Base-by-base conservation (phyloP, 2,329 filamentous ascomycete species). In the Phoma herbarum region DNA sequence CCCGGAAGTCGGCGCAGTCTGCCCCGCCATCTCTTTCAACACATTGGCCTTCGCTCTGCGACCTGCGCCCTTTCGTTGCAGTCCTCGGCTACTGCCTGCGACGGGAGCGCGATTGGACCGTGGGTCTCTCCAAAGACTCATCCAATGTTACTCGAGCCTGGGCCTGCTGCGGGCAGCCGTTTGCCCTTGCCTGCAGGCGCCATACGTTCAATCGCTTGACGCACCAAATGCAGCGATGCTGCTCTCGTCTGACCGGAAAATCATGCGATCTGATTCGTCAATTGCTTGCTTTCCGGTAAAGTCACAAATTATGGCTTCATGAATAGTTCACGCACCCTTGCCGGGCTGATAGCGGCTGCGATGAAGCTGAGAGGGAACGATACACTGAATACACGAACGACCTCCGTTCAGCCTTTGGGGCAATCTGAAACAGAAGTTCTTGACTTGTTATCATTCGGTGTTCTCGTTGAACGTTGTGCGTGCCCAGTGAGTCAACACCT, bases 231-330 rank as follows among this genome's bases (percentile, higher is more conserved):
- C 60, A 58, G 52, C 65, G 63, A 64, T 64, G 28, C 69, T 70
- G 44, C 56, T 71, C 66, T 65, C 53, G 70, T 67, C 65, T 75
- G 66, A 75, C 73, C 73, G 73, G 73, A 72, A 64, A 59, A 47
- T 63, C 18, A 16, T 20, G 31, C 46, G 18, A 47, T 58, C 2
- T 59, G 51, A 72, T 70, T 74, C 61, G 67, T 57, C 66, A 65
- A 68, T 61, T 47, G 39, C 3, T 28, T 7, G n/a, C 11, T 11
- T 25, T 39, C 45, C 45, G 44, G 49, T 50, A 49, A 37, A 49
- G 12, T 45, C 50, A 57, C 45, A 54, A 48, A 53, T 59, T 49
- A 52, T 48, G 51, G 29, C 50, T 60, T 25, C 61, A 53, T 53
- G 62, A 68, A 59, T 59, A 68, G 70, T 70, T 72, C 65, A 56